Base-by-base conservation (phyloP, 2,329 filamentous ascomycete species). In the Xylariaceae sp. region DNA sequence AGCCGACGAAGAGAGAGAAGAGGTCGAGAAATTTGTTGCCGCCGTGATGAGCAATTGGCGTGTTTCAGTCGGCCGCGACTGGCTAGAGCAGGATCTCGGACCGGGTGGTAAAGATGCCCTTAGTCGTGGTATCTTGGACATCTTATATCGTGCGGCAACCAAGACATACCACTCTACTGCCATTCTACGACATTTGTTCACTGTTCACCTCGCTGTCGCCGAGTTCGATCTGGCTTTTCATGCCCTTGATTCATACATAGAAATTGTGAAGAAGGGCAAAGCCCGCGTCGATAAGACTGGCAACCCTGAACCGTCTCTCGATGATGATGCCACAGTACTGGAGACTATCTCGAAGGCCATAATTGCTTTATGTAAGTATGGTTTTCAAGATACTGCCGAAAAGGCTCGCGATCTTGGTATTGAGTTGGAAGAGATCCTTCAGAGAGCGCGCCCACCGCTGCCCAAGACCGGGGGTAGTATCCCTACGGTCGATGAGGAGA, bases 131-230 rank as follows among this genome's bases (percentile, higher is more conserved):
- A 86, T 95, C 37, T 82, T 99, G 47, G 92, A 94, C 73, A 89
- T 92, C 34, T 80, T 99, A 5, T 99, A 97, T 73, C 88, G 88
- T 45, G 90, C 92, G 18, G 90, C 93, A 6, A 91, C 89, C 8
- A 96, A 94, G 73, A 96, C 92, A 0, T 99, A 94, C 70, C 94
- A 99, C 74, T 99, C 94, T 1, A 96, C 93, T 1, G 79, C 91
- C 8, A 89, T 97, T 62, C 77, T 99, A 35, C 83, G 93, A 59
- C 85, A 92, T 68, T 80, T 99, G 0, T 97, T 97, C 71, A 88
- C 86, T 9, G 88, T 96, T 1, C 94, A 99, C 72, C 80, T 93
- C 15, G 84, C 91, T 2, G 80, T 97, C 15, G 91, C 92, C 7
- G 93, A 99, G 67, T 97, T 97, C 65, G 90, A 96, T 58, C 78